Evolutionary conservation across 2,329 filamentous ascomycete species (phyloP).

Genomic region (Fusarium oxysporum): DNA sequence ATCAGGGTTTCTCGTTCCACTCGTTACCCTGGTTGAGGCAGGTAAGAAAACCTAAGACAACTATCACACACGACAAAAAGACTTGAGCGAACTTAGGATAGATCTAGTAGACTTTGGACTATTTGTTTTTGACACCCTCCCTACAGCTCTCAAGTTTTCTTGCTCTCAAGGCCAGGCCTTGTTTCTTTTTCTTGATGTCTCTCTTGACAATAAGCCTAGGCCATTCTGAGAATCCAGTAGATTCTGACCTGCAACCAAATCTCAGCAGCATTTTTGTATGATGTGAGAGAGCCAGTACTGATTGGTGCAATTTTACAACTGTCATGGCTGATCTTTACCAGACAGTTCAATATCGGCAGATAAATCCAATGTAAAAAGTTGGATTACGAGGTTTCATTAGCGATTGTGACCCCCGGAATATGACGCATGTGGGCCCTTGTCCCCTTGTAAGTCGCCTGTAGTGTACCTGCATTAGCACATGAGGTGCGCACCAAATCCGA

Average conservation of each 20-base stretch:
- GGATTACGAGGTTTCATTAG: constrained; percentile 24
- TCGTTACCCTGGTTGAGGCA: background rate
- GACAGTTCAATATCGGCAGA: constrained; percentile 3
- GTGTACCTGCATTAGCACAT: constrained; percentile 33
- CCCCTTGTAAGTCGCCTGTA: background rate
- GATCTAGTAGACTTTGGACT: background rate
- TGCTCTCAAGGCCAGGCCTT: background rate
- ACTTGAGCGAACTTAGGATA: no score
- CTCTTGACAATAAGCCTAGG: background rate
- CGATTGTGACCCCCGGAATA: constrained; percentile 29
- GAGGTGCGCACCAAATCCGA: background rate
- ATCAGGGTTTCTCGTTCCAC: background rate
- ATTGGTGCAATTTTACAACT: background rate
- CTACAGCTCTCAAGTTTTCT: background rate
- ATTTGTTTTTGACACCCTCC: background rate
- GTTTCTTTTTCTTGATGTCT: constrained; percentile 19
- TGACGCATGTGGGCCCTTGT: constrained; percentile 22
- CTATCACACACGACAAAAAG: background rate
- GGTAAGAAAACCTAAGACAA: background rate
- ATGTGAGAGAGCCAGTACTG: background rate
- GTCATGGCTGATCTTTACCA: background rate
- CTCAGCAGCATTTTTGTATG: no score
- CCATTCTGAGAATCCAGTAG: background rate
- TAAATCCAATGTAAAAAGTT: background rate
- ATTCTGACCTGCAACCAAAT: background rate